Evolutionary conservation across 2,329 filamentous ascomycete species (phyloP), one percentile per base, ranked within the genome.

Genomic region (Fusarium musae): DNA sequence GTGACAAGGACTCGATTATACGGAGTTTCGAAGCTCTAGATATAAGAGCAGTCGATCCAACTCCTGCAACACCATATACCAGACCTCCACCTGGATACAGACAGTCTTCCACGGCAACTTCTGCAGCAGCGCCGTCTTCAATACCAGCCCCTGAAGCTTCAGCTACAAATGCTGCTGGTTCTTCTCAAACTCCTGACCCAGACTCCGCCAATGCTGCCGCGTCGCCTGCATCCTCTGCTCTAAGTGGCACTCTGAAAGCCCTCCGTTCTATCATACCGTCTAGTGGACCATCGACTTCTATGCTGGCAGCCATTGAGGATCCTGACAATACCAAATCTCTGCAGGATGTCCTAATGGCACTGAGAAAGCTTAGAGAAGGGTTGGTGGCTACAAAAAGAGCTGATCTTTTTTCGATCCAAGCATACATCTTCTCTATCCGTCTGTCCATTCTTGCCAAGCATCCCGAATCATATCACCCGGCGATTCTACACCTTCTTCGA

Each of bases 361-460:
- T 98, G 79, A 92, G 96, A 70, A 98, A 98, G 81, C 89, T 99
- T 37, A 91, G 96, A 63, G 96, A 99, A 84, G 95, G 92, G 30
- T 92, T 98, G 53, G 90, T 97, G 6, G 93, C 93, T 17, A 91
- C 93, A 13, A 90, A 91, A 59, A 90, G 95, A 26, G 85, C 87
- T 40, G 93, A 97, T 79, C 86, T 89, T 59, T 99, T 99, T 82
- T 92, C 96, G 3, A 90, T 93, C n/a, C 91, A 95, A 75, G 93
- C 92, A 21, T 97, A 98, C 83, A 90, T 97, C 70, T 98, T 98
- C 85, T 94, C 93, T 77, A 93, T 97, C 77, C 92, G 95, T 61
- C 87, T 95, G 32, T 91, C 93, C 30, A 92, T 99, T 70, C 88
- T 97, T 39, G 90, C 93, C 64, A 90, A 91, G 72, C 92, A 97